Percentiles rank a stretch among this genome's conserved stretches.
Conservation (phyloP, 2,329 filamentous ascomycete genomes). For the Cadophora sp. region DNA sequence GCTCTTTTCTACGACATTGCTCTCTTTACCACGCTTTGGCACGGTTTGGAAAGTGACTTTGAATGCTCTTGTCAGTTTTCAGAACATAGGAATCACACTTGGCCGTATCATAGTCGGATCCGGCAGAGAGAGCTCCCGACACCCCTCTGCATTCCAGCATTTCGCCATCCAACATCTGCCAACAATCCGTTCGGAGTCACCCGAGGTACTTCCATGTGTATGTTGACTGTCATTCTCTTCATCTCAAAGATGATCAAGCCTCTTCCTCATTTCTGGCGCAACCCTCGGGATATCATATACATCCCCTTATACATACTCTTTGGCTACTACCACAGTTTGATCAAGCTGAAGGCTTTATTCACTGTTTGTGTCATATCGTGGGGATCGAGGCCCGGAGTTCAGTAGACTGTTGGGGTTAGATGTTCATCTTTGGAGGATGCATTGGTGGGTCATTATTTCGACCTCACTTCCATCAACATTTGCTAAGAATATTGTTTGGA, state of each 20-base stretch:
- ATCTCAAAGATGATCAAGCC: constrained; percentile 64
- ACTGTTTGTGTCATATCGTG: constrained; percentile 46
- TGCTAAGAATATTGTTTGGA: background rate
- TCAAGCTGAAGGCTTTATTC: constrained; percentile 62
- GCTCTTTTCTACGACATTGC: constrained; percentile 57
- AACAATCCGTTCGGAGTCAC: background rate
- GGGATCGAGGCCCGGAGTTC: constrained; percentile 22
- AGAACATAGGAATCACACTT: background rate
- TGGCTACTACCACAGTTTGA: constrained; percentile 61
- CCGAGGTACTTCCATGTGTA: background rate
- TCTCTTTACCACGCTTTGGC: constrained; percentile 4
- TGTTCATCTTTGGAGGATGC: background rate
- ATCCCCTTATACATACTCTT: constrained; percentile 59
- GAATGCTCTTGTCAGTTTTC: constrained; percentile 37
- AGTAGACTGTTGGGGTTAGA: background rate
- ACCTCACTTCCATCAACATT: background rate
- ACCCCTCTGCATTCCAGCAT: background rate
- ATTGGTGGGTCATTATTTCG: background rate
- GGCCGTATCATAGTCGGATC: background rate
- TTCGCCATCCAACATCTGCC: too few relatives aligned
- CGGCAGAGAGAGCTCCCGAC: background rate
- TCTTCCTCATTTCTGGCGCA: constrained; percentile 55
- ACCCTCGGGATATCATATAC: constrained; percentile 59
- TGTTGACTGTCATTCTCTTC: constrained; percentile 32
- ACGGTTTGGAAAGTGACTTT: constrained; percentile 30